These are phyloP conservation scores for Knufia fluminis DNA, from an alignment of 2,329 filamentous ascomycete genomes.

Conservation along the genomic window DNA sequence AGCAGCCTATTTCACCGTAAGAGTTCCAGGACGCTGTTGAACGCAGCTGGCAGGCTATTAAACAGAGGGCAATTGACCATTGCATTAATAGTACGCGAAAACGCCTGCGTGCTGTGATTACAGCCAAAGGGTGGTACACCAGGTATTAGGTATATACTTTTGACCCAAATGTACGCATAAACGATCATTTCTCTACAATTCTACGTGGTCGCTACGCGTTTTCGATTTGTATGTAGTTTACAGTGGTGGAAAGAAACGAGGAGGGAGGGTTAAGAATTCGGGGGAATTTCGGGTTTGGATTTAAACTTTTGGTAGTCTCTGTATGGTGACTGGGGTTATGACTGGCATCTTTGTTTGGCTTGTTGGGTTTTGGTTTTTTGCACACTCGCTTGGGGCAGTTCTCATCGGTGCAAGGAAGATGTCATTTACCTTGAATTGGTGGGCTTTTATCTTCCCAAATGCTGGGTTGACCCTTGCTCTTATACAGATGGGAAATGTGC, in stretches of 20 bases:
- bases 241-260: constrained; percentile 3
- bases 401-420: constrained; percentile 30
- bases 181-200: constrained; percentile 1
- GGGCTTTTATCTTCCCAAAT: constrained; percentile 58
- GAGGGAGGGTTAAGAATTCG: constrained; percentile 1
- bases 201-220: neutral
- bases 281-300: neutral
- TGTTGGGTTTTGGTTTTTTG: constrained; percentile 12
- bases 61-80: neutral
- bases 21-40: no score
- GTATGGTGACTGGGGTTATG: neutral
- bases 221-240: constrained; percentile 1
- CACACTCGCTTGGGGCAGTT: constrained; percentile 2
- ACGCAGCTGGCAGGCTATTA: neutral
- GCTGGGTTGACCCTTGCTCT: constrained; percentile 52
- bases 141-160: constrained; percentile 1
- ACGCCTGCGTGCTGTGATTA: neutral
- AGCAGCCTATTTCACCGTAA: no score
- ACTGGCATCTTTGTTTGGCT: constrained; percentile 10
- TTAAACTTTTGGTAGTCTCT: constrained; percentile 3
- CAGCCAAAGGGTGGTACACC: constrained; percentile 2
- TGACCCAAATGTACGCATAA: neutral
- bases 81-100: constrained; percentile 2
- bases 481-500: constrained; percentile 45
- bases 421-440: constrained; percentile 46